Evolutionary conservation across 768 basidiomycete genomes (phyloP), one percentile per base, ranked within the genome.

Genomic region (Termitomyces sp.): DNA sequence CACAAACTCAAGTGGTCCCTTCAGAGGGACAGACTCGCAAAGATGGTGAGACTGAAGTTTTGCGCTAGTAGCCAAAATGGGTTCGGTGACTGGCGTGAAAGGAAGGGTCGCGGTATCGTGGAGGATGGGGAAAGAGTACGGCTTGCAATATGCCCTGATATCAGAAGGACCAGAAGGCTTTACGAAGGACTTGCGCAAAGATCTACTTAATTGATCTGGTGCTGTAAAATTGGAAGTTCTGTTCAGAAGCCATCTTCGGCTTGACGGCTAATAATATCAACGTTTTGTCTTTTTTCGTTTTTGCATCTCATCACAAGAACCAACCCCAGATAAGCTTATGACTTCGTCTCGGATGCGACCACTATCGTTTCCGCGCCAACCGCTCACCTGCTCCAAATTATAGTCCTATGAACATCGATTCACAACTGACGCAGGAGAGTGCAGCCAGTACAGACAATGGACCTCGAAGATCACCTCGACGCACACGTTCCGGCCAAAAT

Each of bases 1-100:
- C 83, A 81, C 56, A 75, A 81, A 65, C 75, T 90, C 59, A 90
- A 89, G 68, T 90, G 87, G 87, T 83, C 80, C 39, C 69, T 88
- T 49, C 82, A 84, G 64, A 75, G 78, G 13, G 89, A 90, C 65
- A 76, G 74, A 48, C 72, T 88, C 28, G 81, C 88, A 5, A 80
- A 77, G 67, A 69, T 80, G 59, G 75, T 88, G 55, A 80, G 84
- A 66, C 72, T 76, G 34, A 73, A 77, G 51, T 68, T 72, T 36
- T 68, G 68, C 60, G 66, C 64, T 50, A 55, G 49, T 1, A 61
- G 66, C 4, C 57, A 56, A 31, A 67, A 68, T 29, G 74, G 73
- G 42, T 73, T 82, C 48, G 74, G 73, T 33, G 65, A 69, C n/a
- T 88, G 87, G 87, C 66, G 85, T 33, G 84, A 86, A 68, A 69